phyloP scores from a whole-genome alignment of 805 yeast genomes.

The Candida maesae region DNA sequence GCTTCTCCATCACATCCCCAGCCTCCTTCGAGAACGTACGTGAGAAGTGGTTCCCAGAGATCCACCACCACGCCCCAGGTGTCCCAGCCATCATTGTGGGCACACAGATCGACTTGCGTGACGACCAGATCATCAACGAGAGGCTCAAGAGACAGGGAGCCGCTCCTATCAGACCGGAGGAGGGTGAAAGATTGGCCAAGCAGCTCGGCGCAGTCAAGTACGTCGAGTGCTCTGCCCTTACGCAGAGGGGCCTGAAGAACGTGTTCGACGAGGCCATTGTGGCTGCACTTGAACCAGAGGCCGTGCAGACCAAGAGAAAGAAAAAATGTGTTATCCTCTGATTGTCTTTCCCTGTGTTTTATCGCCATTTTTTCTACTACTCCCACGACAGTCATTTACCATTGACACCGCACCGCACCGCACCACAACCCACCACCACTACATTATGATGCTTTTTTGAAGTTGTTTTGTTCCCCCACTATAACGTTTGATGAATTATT shows the following conservation, averaged over 20 bases:
- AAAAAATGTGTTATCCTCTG: conserved; percentile 70
- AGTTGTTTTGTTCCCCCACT: background rate
- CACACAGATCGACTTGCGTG: conserved; percentile 92
- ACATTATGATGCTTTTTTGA: too few species aligned
- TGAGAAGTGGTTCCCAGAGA: conserved; percentile 99
- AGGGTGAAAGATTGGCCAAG: conserved; percentile 90
- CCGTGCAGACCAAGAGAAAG: conserved; percentile 72
- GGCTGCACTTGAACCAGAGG: conserved; percentile 97
- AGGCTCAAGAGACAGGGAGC: conserved; percentile 88
- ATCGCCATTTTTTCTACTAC: too few species aligned
- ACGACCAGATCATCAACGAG: conserved; percentile 86
- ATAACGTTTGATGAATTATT: background rate
- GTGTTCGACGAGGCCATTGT: conserved; percentile 99
- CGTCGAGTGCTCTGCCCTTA: conserved; percentile 96
- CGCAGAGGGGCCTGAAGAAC: conserved; percentile 94
- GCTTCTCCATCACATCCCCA: conserved; percentile 95
- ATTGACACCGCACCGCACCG: too few species aligned
- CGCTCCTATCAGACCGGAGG: conserved; percentile 78
- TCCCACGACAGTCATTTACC: too few species aligned
- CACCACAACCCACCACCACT: too few species aligned
- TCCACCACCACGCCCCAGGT: conserved; percentile 97
- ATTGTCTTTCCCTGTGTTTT: too few species aligned
- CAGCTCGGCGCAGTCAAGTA: conserved; percentile 94
- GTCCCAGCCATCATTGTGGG: conserved; percentile 97
- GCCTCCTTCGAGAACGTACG: conserved; percentile 96